These are phyloP conservation scores for Magnaporthiopsis incrustans DNA, from an alignment of 2,329 filamentous ascomycete species.

Conservation along the genomic window DNA sequence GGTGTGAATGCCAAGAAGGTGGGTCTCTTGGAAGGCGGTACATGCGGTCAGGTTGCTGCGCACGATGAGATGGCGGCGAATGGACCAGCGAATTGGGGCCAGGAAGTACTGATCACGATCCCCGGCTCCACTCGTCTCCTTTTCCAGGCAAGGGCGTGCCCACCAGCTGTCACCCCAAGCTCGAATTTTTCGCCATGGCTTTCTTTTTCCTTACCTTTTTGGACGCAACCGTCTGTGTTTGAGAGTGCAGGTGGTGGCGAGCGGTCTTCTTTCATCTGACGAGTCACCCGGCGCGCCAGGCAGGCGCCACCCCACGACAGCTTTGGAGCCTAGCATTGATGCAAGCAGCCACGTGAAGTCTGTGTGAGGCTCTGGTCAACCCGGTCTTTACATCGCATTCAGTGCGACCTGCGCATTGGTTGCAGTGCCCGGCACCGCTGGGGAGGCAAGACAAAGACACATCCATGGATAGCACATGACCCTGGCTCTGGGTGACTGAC, in stretches of 20 bases:
- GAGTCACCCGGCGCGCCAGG: not conserved
- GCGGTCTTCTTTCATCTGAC: not conserved
- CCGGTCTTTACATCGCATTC: not conserved
- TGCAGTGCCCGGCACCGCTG: not conserved
- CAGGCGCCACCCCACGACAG: not conserved
- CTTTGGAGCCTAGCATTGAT: not conserved
- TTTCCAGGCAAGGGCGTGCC: not conserved
- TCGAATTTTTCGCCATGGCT: not conserved
- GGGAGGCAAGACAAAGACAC: not conserved
- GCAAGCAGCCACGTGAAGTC: not conserved
- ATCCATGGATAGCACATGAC: too few relatives aligned
- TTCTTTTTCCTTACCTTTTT: not conserved
- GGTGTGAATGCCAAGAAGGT: conserved; percentile 6
- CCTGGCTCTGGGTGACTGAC: not conserved
- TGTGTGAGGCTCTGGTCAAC: not conserved
- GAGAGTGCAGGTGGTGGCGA: not conserved
- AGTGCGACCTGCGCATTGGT: not conserved
- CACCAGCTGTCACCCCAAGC: not conserved
- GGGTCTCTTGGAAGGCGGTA: not conserved
- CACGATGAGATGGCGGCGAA: not conserved
- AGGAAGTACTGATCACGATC: not conserved
- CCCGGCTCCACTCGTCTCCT: not conserved
- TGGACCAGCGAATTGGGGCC: not conserved
- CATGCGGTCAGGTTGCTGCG: not conserved
- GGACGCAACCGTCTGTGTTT: not conserved